Percentiles rank a stretch among this genome's conserved stretches.
These are phyloP conservation scores for Toxoplasma gondii DNA, from an alignment of 169 alveolate genomes.

Conservation along the genomic window DNA sequence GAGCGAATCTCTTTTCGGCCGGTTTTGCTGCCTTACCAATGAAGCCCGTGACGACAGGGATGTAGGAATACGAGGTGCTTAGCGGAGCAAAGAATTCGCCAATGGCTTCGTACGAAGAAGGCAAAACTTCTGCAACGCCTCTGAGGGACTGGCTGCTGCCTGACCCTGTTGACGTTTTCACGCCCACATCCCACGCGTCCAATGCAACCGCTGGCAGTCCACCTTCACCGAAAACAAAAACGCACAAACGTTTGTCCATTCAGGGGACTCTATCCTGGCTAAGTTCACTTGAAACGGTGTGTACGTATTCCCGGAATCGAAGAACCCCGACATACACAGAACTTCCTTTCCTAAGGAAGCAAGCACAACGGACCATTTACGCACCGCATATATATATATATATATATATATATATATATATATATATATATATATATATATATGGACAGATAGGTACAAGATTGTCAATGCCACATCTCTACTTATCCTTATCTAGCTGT, in stretches of 20 bases:
- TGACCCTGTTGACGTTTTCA: slow-evolving; percentile 4
- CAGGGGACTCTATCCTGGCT: neutral
- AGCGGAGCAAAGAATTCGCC: slow-evolving; percentile 43
- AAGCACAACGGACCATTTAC: too few species aligned
- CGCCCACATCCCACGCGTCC: neutral
- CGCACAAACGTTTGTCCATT: neutral
- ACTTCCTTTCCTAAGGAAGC: too few species aligned
- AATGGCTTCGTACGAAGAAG: slow-evolving; percentile 32
- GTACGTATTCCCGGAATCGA: too few species aligned
- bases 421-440: neutral
- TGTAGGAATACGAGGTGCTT: slow-evolving; percentile 27
- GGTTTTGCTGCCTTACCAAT: slow-evolving; percentile 55
- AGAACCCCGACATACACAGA: too few species aligned
- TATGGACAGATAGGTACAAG: neutral
- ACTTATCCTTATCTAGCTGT: too few species aligned
- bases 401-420: neutral
- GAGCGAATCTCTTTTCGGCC: neutral
- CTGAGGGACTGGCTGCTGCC: neutral
- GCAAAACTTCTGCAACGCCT: neutral
- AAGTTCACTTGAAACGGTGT: too few species aligned
- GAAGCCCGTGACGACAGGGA: slow-evolving; percentile 72
- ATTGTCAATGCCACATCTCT: neutral
- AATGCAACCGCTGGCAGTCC: neutral
- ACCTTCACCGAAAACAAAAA: neutral
- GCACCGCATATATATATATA: neutral